Percentiles rank a stretch among this genome's conserved stretches.
phyloP scores from a whole-genome alignment of 208 protist genomes.

The Acanthamoeba triangularis region DNA sequence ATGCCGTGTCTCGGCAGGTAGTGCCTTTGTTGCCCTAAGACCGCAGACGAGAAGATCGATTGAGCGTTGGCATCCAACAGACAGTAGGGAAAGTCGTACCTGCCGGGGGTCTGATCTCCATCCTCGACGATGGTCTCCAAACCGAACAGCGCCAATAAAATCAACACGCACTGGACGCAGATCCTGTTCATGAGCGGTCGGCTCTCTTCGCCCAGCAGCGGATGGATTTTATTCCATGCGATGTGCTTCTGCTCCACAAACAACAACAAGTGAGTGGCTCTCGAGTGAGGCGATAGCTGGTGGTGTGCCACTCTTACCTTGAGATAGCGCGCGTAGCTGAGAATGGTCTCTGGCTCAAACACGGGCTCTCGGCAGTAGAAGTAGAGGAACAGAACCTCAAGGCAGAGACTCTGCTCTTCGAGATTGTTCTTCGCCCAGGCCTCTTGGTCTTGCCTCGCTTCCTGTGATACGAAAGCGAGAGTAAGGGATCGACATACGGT shows the following conservation, averaged over 20 bases:
- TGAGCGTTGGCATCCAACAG: too few relatives aligned
- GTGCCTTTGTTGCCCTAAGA: not conserved
- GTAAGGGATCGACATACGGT: not conserved
- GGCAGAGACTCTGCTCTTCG: constrained; percentile 39
- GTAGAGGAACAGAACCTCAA: constrained; percentile 30
- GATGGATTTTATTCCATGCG: not conserved
- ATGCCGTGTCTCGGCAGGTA: not conserved
- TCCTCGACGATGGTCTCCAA: not conserved
- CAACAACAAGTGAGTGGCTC: too few relatives aligned
- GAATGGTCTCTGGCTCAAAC: not conserved
- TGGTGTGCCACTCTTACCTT: not conserved
- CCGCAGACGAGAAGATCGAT: too few relatives aligned
- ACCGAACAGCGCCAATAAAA: not conserved
- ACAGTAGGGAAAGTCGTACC: not conserved
- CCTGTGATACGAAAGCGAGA: not conserved
- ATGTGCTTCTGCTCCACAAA: not conserved
- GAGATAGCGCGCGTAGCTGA: not conserved
- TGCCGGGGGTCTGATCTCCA: not conserved
- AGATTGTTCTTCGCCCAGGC: constrained; percentile 34
- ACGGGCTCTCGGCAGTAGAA: not conserved
- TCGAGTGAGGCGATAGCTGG: too few relatives aligned
- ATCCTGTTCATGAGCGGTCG: not conserved
- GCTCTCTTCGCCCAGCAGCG: constrained; percentile 2
- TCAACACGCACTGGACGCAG: not conserved
- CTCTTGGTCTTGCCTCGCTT: constrained; percentile 6